Conservation (phyloP, 2,329 filamentous ascomycete genomes). For the Venturia aucupariae region DNA sequence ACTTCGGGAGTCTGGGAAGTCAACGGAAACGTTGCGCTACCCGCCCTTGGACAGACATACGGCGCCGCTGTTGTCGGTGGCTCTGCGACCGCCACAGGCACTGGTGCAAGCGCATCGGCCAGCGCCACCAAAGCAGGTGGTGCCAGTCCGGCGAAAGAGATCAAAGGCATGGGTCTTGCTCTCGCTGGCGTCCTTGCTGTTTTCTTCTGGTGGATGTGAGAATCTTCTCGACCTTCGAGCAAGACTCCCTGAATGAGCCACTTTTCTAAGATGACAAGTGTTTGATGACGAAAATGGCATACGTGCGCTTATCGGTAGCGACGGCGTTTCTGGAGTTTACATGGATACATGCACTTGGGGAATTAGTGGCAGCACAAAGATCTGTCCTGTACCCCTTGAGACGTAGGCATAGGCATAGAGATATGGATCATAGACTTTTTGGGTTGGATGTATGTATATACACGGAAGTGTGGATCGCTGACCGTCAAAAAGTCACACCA, state of each 20-base stretch:
- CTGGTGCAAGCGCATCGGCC: background rate
- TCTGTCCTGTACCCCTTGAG: background rate
- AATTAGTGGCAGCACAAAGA: background rate
- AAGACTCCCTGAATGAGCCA: background rate
- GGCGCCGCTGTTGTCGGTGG: constrained; percentile 18
- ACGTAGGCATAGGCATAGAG: background rate
- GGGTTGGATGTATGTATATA: background rate
- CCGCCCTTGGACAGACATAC: constrained; percentile 21
- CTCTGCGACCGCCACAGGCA: constrained; percentile 15
- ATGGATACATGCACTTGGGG: background rate
- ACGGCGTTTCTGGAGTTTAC: background rate
- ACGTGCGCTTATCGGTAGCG: background rate
- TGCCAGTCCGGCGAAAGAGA: constrained; percentile 5
- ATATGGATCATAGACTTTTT: background rate
- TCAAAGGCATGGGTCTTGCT: constrained; percentile 6
- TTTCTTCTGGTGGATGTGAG: constrained; percentile 10
- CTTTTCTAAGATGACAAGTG: background rate
- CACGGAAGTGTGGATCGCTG: constrained; percentile 1
- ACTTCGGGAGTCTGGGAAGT: constrained; percentile 65
- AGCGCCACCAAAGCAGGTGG: constrained; percentile 1
- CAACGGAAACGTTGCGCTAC: constrained; percentile 26
- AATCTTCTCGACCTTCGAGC: background rate
- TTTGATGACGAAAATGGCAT: background rate
- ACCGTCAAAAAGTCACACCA: background rate
- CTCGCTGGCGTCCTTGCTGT: constrained; percentile 2